Conservation (phyloP, 179 eudicot species). For the Beta lomatogona region DNA sequence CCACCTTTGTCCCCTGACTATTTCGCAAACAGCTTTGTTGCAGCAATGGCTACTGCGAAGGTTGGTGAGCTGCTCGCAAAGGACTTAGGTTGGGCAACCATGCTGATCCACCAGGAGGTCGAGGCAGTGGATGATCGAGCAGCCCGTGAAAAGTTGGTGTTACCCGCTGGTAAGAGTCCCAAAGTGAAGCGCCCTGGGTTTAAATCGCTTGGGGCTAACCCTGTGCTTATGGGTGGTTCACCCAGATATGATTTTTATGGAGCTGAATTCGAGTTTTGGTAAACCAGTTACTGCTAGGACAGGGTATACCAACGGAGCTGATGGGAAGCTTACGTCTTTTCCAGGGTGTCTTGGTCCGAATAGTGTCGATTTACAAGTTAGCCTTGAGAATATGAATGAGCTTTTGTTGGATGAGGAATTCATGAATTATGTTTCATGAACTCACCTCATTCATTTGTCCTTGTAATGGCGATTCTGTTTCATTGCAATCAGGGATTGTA, state of each 20-base stretch:
- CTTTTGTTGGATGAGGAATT: conserved; percentile 36
- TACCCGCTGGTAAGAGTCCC: not conserved
- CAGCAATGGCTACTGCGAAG: not conserved
- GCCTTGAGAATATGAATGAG: conserved; percentile 26
- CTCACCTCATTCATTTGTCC: not conserved
- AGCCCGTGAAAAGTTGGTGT: not conserved
- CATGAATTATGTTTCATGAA: conserved; percentile 4
- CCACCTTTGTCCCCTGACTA: conserved; percentile 31
- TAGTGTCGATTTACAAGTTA: conserved; percentile 38
- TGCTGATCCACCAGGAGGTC: conserved; percentile 7
- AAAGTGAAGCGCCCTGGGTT: not conserved
- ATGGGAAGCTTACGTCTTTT: conserved; percentile 40
- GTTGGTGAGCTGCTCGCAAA: conserved; percentile 23
- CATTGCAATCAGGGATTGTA: too few relatives aligned
- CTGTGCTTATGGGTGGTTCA: conserved; percentile 22
- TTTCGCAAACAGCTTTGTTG: conserved; percentile 28
- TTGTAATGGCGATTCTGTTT: too few relatives aligned
- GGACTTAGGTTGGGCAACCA: conserved; percentile 27
- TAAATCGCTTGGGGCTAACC: not conserved
- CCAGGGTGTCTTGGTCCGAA: conserved; percentile 29
- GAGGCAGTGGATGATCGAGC: not conserved
- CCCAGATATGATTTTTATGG: conserved; percentile 40
- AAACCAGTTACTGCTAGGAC: conserved; percentile 40
- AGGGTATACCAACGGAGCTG: conserved; percentile 31
- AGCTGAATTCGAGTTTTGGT: conserved; percentile 42